Evolutionary conservation across 441 rosid species (phyloP).

Genomic region (Arabidopsis hybrid): DNA sequence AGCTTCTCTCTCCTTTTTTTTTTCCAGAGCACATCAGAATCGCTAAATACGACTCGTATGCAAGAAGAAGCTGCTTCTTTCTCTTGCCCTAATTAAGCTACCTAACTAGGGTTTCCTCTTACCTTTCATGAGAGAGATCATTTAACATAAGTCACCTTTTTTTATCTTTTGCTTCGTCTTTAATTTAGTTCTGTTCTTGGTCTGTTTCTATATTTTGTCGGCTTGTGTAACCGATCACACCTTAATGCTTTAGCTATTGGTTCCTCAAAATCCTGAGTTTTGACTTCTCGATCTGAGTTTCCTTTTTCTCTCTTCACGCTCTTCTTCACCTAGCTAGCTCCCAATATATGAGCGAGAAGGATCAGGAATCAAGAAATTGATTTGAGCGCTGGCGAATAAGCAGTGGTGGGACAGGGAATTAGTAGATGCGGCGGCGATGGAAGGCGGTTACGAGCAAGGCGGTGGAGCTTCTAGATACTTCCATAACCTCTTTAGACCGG

Average conservation of each 20-base stretch:
- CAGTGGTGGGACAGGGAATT: constrained; percentile 65
- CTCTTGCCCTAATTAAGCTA: constrained; percentile 42
- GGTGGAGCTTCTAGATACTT: constrained; percentile 55
- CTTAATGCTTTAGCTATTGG: constrained; percentile 30
- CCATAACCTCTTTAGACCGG: constrained; percentile 63
- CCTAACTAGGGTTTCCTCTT: constrained; percentile 41
- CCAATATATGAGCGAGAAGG: constrained; percentile 27
- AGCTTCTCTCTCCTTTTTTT: constrained; percentile 38
- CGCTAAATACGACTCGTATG: constrained; percentile 22
- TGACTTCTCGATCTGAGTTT: constrained; percentile 45
- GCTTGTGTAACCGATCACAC: constrained; percentile 44
- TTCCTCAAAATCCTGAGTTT: constrained; percentile 41
- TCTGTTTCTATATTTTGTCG: constrained; percentile 38
- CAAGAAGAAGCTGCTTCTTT: constrained; percentile 32
- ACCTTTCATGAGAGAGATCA: constrained; percentile 18
- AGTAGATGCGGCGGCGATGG: constrained; percentile 61
- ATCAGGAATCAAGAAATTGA: constrained; percentile 27
- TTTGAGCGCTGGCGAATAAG: constrained; percentile 60
- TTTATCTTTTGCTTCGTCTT: constrained; percentile 31
- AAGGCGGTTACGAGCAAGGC: constrained; percentile 56
- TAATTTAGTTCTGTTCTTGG: constrained; percentile 33
- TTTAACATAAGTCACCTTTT: constrained; percentile 23
- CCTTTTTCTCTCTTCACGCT: constrained; percentile 2
- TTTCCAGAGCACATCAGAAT: constrained; percentile 21
- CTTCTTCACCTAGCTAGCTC: constrained; percentile 16